Evolutionary conservation across 1,284 basidiomycete species (phyloP), one percentile per base, ranked within the genome.

Genomic region (Marasmius sp.): DNA sequence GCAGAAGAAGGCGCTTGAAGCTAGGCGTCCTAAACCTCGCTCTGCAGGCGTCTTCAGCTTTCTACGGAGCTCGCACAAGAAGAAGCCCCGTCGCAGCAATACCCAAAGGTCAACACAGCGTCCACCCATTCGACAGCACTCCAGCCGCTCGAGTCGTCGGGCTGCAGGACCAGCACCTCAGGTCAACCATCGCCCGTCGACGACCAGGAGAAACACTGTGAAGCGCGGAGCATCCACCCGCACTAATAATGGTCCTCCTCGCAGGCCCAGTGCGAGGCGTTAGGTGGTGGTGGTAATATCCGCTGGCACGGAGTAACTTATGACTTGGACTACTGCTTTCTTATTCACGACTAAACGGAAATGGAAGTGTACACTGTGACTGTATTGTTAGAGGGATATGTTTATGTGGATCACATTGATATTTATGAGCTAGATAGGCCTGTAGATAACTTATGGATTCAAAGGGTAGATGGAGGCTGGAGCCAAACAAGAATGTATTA

Each of bases 91-190:
- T 18, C 55, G 22, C 11, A 27, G 33, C 34, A 14, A 39, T 38
- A 37, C 48, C 18, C n/a, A 37, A n/a, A 52, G 38, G 36, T 51
- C 34, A 9, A n/a, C 20, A 18, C 50, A 39, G 14, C n/a, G 12
- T 12, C 58, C 37, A n/a, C 58, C 60, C 34, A 12, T 20, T 36
- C 18, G 14, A 11, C 60, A 47, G n/a, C 55, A 51, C 34, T 51
- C 60, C 18, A 61, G 48, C 33, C 45, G n/a, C 57, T 58, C 57
- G 20, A 66, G 60, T 47, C 65, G 64, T 41, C 58, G 62, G 14
- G 47, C 55, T n/a, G 62, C 59, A 16, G 60, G 62, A 18, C 58
- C 47, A 39, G 27, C 56, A 5, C 55, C 65, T 45, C 55, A 52
- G 34, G 3, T 20, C 18, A 18, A 22, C 20, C 48, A 51, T 16